Evolutionary conservation across 768 basidiomycete species (phyloP), one percentile per base, ranked within the genome.

Genomic region (Pseudohyphozyma bogoriensis): DNA sequence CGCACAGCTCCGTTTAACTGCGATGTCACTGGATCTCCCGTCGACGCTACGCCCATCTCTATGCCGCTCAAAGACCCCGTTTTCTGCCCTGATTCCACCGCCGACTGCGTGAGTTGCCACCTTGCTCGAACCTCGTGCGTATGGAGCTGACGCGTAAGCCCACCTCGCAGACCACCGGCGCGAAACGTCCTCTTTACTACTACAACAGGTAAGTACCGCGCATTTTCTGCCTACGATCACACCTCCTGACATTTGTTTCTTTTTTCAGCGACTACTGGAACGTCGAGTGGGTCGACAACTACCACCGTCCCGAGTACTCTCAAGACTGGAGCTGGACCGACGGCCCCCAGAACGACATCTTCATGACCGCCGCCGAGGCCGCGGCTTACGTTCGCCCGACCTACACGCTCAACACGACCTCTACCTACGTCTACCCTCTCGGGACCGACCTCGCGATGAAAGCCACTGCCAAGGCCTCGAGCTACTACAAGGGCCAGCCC

Each of bases 341-440:
- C 32, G 64, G 64, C 18, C 35, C 64, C 1, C 64, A 65, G 42
- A 31, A 61, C 47, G 64, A 65, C 36, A 65, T 65, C 37, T 65
- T 65, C n/a, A 37, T 35, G 20, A 4, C n/a, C 8, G 26, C 37
- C 13, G 26, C 24, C 26, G 12, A 22, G 24, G 32, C 32, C 6
- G 8, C 55, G 24, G 22, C 40, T 10, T 40, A 28, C 12, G 1
- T 36, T 35, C 40, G 18, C 9, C 16, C 40, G 9, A 8, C 40
- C 8, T 9, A n/a, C 46, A 26, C 26, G 8, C 8, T 5, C 15
- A 4, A 13, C 26, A 8, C 46, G 16, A 13, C 46, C 24, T 28
- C 46, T 4, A n/a, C 46, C 46, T 7, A 9, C 15, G n/a, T 13
- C 16, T 47, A 47, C 46, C 46, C 26, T 9, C 24, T 31, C 7